Evolutionary conservation across 2,329 filamentous ascomycete species (phyloP).

Genomic region (Daldinia sp.): DNA sequence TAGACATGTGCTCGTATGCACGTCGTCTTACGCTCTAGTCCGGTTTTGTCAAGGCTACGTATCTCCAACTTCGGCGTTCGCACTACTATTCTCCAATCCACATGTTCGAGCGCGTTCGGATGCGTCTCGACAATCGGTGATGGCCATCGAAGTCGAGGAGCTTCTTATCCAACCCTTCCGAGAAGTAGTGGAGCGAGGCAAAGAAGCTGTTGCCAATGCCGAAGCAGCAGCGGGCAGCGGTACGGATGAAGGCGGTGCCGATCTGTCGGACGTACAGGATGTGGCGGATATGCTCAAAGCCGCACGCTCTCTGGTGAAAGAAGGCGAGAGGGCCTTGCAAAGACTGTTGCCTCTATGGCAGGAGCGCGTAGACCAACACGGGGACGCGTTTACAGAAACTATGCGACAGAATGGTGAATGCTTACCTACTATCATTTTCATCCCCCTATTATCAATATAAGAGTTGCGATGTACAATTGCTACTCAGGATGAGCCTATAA

Average conservation of each 20-base stretch:
- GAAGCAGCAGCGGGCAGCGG: slow-evolving; percentile 38
- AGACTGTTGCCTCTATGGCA: slow-evolving; percentile 52
- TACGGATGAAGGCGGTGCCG: slow-evolving; percentile 33
- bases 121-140: slow-evolving; percentile 32
- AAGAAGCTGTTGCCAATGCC: slow-evolving; percentile 49
- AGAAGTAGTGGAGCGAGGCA: slow-evolving; percentile 52
- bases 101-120: slow-evolving; percentile 23
- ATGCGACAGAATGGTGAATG: slow-evolving; percentile 49
- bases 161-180: slow-evolving; percentile 50
- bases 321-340: slow-evolving; percentile 51
- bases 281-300: slow-evolving; percentile 46
- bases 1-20: slow-evolving; percentile 19
- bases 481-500: background rate
- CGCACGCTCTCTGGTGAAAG: slow-evolving; percentile 47
- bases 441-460: background rate
- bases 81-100: background rate
- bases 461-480: background rate
- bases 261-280: slow-evolving; percentile 24
- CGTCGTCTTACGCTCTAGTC: slow-evolving; percentile 18
- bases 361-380: slow-evolving; percentile 49
- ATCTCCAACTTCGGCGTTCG: slow-evolving; percentile 8
- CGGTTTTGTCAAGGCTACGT: slow-evolving; percentile 19
- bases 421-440: background rate
- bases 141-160: slow-evolving; percentile 43
- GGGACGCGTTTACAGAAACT: slow-evolving; percentile 48